These are phyloP conservation scores for Cucumis melo DNA, from an alignment of 306 rosid species.

Conservation along the genomic window DNA sequence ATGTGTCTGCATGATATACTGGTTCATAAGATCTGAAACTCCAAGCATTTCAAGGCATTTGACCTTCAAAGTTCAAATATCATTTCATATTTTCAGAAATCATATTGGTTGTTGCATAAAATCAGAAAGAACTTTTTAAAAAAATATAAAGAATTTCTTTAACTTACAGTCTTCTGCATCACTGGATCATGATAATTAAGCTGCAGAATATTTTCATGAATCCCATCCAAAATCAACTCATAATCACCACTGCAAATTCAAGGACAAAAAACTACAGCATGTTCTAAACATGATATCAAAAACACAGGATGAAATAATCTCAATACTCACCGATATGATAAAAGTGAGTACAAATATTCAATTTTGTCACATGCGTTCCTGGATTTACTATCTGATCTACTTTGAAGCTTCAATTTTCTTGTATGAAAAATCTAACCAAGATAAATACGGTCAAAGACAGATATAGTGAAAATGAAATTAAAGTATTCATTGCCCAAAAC, in stretches of 20 bases:
- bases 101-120: constrained; percentile 11
- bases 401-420: constrained; percentile 46
- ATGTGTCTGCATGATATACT: constrained; percentile 58
- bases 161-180: constrained; percentile 87
- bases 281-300: background rate
- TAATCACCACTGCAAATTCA: constrained; percentile 62
- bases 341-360: constrained; percentile 53
- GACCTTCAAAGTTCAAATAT: constrained; percentile 59
- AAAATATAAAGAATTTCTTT: background rate
- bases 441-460: background rate
- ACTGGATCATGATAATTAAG: constrained; percentile 88
- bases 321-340: constrained; percentile 56
- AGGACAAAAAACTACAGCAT: constrained; percentile 3
- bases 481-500: constrained; percentile 3
- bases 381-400: constrained; percentile 25
- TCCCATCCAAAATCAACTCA: constrained; percentile 83
- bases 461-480: constrained; percentile 2
- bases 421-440: constrained; percentile 56
- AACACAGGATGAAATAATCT: constrained; percentile 11
- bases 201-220: constrained; percentile 83
- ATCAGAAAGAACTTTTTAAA: background rate
- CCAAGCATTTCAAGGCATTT: constrained; percentile 66
- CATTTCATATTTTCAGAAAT: constrained; percentile 12
- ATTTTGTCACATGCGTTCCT: constrained; percentile 35
- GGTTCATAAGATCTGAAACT: constrained; percentile 58